Evolutionary conservation across 2,329 filamentous ascomycete species (phyloP), one percentile per base, ranked within the genome.

Genomic region (Sporothrix globosa): DNA sequence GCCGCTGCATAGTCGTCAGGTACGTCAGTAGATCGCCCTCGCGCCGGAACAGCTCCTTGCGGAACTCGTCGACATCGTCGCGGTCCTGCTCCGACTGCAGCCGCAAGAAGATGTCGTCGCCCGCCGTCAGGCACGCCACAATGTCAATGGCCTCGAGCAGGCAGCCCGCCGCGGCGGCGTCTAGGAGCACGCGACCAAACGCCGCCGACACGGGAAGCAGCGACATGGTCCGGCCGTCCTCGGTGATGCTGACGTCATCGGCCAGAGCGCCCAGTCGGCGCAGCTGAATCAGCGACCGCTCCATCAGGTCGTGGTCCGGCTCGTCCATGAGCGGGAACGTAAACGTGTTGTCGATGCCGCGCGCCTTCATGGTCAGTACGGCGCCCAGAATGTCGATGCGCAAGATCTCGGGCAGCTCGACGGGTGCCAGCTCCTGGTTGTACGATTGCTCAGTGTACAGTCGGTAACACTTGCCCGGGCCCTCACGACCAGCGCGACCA

Each of bases 401-500:
- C 13, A 97, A 81, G 13, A 99, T 97, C 78, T 99, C 96, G 0
- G 96, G 95, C 0, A 90, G 86, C 63, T 94, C 94, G 4, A 68
- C 61, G 0, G 90, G 86, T 70, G 92, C 88, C 58, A 91, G 86
- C 7, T 97, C 82, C 0, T 82, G 80, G 11, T 88, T 81, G 78
- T 92, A 98, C 2, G 90, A 88, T 4, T 87, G 85, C 74, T 97
- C 89, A 0, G 95, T 97, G 78, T 97, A 99, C 0, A 99, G 82
- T 54, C 96, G 86, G 78, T 90, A 97, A 80, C 94, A 98, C 78
- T 96, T 93, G 1, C 96, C 96, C 0, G 93, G 87, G 0, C 90
- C 93, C 81, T 99, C 96, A 85, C 96, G 90, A 54, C 96, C 96
- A 10, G 96, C 96, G 82, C 96, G 92, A 78, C 96, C 96, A 68